A percentile compares a stretch with the other conserved stretches of the same genome.
These are phyloP conservation scores for Rhizopogon hawkerae DNA, from an alignment of 1,284 basidiomycete genomes.

Conservation along the genomic window DNA sequence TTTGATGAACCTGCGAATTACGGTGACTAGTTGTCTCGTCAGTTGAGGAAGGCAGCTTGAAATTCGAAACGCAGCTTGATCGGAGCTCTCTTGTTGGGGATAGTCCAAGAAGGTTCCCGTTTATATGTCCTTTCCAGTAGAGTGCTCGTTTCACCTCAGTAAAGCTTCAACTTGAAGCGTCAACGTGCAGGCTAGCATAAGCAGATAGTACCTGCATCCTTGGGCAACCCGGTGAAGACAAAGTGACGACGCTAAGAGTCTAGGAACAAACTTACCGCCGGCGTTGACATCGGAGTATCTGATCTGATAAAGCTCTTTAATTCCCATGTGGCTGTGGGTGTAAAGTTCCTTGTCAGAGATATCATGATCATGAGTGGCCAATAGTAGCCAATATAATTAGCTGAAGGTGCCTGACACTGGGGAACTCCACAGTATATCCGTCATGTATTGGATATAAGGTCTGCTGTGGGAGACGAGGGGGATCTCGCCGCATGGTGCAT, in stretches of 20 bases:
- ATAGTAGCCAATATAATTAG: not conserved
- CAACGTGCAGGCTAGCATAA: too few relatives aligned
- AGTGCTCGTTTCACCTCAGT: not conserved
- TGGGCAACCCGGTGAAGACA: not conserved
- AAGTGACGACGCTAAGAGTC: not conserved
- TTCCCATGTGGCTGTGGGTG: constrained; percentile 5
- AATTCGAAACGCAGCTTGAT: too few relatives aligned
- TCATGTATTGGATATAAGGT: too few relatives aligned
- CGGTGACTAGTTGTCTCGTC: not conserved
- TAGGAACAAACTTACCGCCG: constrained; percentile 2
- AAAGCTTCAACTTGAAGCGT: not conserved
- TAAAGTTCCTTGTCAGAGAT: constrained; percentile 1
- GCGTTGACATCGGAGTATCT: constrained; percentile 3
- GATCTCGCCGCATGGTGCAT: too few relatives aligned
- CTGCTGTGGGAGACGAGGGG: too few relatives aligned
- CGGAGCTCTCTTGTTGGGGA: not conserved
- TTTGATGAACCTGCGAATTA: not conserved
- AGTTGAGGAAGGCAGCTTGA: not conserved
- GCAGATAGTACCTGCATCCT: not conserved
- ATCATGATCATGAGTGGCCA: not conserved
- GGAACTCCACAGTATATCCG: not conserved
- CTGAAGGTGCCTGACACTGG: not conserved
- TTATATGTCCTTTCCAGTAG: too few relatives aligned
- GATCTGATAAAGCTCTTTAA: not conserved
- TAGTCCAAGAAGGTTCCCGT: not conserved